phyloP scores from a whole-genome alignment of 2,329 filamentous ascomycete species.

The Ophiocordyceps polyrhachis-furcata region DNA sequence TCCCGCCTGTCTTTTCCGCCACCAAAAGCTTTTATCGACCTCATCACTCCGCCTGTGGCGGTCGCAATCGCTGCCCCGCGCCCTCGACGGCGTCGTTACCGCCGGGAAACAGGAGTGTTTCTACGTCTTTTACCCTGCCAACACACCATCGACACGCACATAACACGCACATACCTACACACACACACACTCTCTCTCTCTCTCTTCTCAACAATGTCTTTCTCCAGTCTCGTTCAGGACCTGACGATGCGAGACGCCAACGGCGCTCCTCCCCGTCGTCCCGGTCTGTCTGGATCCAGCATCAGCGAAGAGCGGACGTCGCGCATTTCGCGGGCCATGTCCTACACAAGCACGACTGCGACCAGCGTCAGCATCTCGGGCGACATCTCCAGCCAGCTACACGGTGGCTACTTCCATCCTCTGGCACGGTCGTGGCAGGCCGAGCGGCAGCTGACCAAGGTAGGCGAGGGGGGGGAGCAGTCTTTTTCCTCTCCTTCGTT shows the following conservation, averaged over 20 bases:
- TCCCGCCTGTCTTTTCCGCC: background rate
- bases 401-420: conserved; percentile 67
- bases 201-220: conserved; percentile 40
- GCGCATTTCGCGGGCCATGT: conserved; percentile 44
- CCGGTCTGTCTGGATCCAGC: conserved; percentile 19
- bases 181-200: background rate
- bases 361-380: conserved; percentile 52
- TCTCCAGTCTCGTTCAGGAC: conserved; percentile 49
- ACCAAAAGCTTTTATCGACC: background rate
- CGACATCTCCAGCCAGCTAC: conserved; percentile 68
- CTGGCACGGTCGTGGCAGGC: conserved; percentile 67
- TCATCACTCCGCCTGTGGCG: background rate
- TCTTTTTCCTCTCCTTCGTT: background rate
- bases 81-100: background rate
- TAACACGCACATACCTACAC: background rate
- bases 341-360: conserved; percentile 46
- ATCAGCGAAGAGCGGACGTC: conserved; percentile 38
- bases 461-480: conserved; percentile 15
- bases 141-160: background rate
- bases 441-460: conserved; percentile 72
- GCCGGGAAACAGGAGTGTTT: background rate
- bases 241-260: conserved; percentile 38
- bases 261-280: conserved; percentile 22
- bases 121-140: too few relatives aligned
- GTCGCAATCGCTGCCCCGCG: background rate